Evolutionary conservation across 306 rosid species (phyloP).

Genomic region (Inga leiocalycina): DNA sequence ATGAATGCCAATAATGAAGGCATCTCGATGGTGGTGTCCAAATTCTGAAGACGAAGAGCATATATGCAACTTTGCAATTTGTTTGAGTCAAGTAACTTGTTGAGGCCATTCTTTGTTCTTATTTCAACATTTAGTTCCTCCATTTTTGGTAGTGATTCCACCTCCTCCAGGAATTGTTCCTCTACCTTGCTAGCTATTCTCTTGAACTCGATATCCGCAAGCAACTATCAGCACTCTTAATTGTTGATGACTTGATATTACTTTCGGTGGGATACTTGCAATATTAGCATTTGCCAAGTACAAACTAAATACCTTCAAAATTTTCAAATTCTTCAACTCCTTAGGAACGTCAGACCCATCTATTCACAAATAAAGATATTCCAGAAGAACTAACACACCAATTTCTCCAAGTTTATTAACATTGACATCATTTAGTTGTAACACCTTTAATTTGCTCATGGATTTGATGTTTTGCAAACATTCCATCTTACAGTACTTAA

Average conservation of each 20-base stretch:
- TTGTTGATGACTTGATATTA: background rate
- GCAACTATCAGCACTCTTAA: background rate
- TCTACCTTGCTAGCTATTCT: too few species aligned
- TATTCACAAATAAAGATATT: background rate
- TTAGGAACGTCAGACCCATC: background rate
- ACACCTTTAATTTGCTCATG: background rate
- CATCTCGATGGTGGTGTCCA: background rate
- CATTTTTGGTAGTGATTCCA: background rate
- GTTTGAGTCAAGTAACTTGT: background rate
- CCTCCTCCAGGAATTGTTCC: background rate
- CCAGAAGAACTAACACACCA: background rate
- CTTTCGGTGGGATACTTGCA: background rate
- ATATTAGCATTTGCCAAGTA: fast-evolving
- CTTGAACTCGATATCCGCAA: too few species aligned
- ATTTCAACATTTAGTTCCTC: background rate
- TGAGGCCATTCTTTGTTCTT: background rate
- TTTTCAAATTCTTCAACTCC: background rate
- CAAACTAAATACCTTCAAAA: background rate
- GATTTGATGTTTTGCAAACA: background rate
- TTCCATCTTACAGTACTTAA: background rate
- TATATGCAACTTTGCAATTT: background rate
- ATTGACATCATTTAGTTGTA: background rate
- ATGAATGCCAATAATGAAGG: background rate
- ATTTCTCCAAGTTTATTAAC: background rate
- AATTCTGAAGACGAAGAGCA: background rate